phyloP scores from a whole-genome alignment of 345 rosid genomes.

The Brassica carinata region DNA sequence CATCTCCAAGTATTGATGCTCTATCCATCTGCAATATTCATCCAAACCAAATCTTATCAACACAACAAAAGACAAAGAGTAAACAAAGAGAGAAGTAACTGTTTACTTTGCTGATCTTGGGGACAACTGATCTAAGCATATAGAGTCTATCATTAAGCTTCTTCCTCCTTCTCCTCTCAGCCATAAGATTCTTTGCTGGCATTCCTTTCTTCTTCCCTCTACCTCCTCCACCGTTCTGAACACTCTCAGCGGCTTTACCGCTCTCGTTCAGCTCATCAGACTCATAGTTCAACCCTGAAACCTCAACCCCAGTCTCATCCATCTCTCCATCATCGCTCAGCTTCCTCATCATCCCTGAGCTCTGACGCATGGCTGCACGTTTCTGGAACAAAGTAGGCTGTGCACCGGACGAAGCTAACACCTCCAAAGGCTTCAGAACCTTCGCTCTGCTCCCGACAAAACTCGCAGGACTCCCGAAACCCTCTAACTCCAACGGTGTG shows the following conservation, averaged over 20 bases:
- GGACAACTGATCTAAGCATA: constrained; percentile 98
- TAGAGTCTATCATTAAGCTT: constrained; percentile 97
- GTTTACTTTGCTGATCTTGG: constrained; percentile 94
- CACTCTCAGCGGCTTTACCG: constrained; percentile 51
- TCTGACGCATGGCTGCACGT: constrained; percentile 67
- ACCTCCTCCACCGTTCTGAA: constrained; percentile 50
- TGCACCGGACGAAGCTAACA: constrained; percentile 53
- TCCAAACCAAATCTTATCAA: background rate
- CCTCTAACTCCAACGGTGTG: constrained; percentile 47
- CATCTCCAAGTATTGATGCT: constrained; percentile 96
- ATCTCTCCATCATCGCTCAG: constrained; percentile 47
- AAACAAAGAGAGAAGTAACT: constrained; percentile 20
- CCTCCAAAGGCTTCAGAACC: constrained; percentile 59
- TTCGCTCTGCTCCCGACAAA: constrained; percentile 46
- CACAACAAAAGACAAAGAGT: background rate
- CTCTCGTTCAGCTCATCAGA: constrained; percentile 63
- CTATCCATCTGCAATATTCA: constrained; percentile 78
- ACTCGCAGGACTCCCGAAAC: constrained; percentile 52
- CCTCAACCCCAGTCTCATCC: constrained; percentile 55
- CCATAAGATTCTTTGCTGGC: constrained; percentile 97
- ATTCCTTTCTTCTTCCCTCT: constrained; percentile 86
- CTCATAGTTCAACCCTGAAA: constrained; percentile 75
- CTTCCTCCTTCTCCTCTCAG: constrained; percentile 94
- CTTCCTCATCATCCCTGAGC: constrained; percentile 44
- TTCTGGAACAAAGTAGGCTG: constrained; percentile 83